Base-by-base conservation (phyloP, 2,329 filamentous ascomycete genomes). In the Aspergillus jensenii region DNA sequence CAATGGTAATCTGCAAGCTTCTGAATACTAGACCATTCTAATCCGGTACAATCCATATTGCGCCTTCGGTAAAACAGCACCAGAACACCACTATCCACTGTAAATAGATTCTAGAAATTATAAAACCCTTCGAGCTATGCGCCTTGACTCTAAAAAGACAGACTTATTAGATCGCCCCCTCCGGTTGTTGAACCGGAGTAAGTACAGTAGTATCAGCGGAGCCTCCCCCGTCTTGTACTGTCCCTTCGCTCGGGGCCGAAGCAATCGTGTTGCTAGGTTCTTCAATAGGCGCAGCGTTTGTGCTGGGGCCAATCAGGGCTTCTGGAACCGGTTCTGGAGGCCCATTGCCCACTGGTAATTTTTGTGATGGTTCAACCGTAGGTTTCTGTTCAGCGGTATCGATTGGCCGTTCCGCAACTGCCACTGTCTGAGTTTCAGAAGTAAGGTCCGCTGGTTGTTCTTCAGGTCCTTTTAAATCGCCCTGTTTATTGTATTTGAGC, bases 401-500 rank as follows among this genome's bases (percentile, higher is more conserved):
- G 23, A 37, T 58, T 17, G 59, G 49, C 44, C 43, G 49, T 51
- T 17, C 54, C 23, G 37, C 14, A 25, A 49, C 43, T 21, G 52
- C 52, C 27, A 62, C 64, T 48, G 62, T 59, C 37, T 59, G 53
- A 15, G 23, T 35, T 41, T 63, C 62, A n/a, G 52, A n/a, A 14
- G 48, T 54, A 15, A 39, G 35, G 45, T 23, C 27, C 21, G 52
- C 33, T 55, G 62, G 59, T 52, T 64, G 63, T 21, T 67, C 65
- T 21, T 54, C 56, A 47, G 63, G 50, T 15, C 46, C 58, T 27
- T 62, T 57, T 9, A 59, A 54, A 46, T 62, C 64, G 55, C 60
- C 62, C 17, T 67, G 65, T 58, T 75, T 76, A 54, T 68, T 65
- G 63, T 80, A 80, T 65, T 76, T 70, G 14, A 96, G 80, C 71